phyloP scores from a whole-genome alignment of 495 filamentous ascomycete species.

The Penicillium riverlandense region DNA sequence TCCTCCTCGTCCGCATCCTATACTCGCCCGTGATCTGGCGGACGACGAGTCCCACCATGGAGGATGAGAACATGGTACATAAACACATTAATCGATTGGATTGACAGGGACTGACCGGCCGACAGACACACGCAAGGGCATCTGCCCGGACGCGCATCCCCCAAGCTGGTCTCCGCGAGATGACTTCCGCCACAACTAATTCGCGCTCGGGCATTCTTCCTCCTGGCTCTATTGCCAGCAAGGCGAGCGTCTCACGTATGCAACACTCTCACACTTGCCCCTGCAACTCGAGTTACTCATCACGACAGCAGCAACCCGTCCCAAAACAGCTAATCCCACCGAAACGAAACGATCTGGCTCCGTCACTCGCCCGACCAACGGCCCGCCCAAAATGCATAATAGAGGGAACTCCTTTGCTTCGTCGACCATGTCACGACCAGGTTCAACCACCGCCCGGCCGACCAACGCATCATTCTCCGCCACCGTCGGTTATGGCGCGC shows the following conservation, averaged over 20 bases:
- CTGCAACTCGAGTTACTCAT: conserved; percentile 6
- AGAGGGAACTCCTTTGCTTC: conserved; percentile 38
- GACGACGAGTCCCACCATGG: conserved; percentile 21
- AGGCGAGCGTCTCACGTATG: conserved; percentile 29
- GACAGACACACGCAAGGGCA: conserved; percentile 20
- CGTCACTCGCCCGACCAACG: conserved; percentile 21
- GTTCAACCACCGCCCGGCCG: conserved; percentile 43
- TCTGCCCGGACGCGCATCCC: conserved; percentile 31
- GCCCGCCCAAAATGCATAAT: conserved; percentile 30
- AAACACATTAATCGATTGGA: background rate
- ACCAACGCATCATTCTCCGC: conserved; percentile 45
- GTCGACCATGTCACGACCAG: conserved; percentile 33
- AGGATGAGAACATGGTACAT: conserved; percentile 28
- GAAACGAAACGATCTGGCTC: conserved; percentile 30
- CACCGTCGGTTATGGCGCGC: conserved; percentile 47
- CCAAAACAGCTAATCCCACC: conserved; percentile 42
- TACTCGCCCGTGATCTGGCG: conserved; percentile 23
- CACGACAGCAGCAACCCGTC: conserved; percentile 54
- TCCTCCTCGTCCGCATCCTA: conserved; percentile 16
- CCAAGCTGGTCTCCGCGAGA: conserved; percentile 39
- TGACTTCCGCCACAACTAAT: conserved; percentile 63
- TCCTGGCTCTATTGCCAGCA: conserved; percentile 40
- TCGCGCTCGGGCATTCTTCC: conserved; percentile 48
- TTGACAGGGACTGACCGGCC: background rate
- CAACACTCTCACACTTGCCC: background rate